Percentiles rank a stretch among this genome's conserved stretches.
Evolutionary conservation across 805 yeast species (phyloP).

Genomic region (Starmerella scarabaei): DNA sequence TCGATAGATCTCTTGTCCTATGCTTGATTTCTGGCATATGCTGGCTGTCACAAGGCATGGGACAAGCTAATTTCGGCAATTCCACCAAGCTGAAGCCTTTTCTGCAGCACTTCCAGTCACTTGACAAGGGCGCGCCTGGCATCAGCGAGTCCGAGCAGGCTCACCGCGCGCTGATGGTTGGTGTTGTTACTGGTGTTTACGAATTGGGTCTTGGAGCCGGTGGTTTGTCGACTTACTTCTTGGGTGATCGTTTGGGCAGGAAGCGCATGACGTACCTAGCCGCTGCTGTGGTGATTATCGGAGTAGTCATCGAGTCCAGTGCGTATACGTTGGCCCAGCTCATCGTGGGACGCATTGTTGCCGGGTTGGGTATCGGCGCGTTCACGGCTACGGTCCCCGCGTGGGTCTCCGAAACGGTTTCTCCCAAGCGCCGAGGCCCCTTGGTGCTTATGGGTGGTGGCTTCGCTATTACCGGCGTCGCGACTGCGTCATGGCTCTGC

Average conservation of each 20-base stretch:
- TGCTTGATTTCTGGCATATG: conserved; percentile 9
- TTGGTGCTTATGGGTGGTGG: conserved; percentile 54
- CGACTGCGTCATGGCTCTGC: conserved; percentile 56
- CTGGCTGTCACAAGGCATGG: conserved; percentile 14
- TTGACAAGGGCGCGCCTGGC: background rate
- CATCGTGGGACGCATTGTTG: conserved; percentile 50
- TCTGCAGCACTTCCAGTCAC: conserved; percentile 4
- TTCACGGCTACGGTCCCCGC: conserved; percentile 63
- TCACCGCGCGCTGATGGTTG: conserved; percentile 20
- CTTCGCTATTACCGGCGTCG: conserved; percentile 51
- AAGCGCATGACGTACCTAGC: conserved; percentile 32
- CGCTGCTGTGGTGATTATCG: conserved; percentile 43
- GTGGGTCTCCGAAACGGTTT: conserved; percentile 60
- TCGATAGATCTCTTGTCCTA: conserved; percentile 3
- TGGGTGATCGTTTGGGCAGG: conserved; percentile 50
- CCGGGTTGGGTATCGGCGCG: conserved; percentile 60
- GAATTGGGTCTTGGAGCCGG: conserved; percentile 61
- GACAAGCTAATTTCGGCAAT: conserved; percentile 14
- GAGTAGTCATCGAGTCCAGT: conserved; percentile 43
- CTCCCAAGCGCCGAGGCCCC: conserved; percentile 46
- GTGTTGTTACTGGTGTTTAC: conserved; percentile 30
- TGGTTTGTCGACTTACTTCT: conserved; percentile 43
- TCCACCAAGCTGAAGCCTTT: conserved; percentile 6
- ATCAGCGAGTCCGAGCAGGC: background rate
- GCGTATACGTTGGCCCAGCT: conserved; percentile 49